phyloP scores from a whole-genome alignment of 495 filamentous ascomycete genomes.

The Xylaria curta region DNA sequence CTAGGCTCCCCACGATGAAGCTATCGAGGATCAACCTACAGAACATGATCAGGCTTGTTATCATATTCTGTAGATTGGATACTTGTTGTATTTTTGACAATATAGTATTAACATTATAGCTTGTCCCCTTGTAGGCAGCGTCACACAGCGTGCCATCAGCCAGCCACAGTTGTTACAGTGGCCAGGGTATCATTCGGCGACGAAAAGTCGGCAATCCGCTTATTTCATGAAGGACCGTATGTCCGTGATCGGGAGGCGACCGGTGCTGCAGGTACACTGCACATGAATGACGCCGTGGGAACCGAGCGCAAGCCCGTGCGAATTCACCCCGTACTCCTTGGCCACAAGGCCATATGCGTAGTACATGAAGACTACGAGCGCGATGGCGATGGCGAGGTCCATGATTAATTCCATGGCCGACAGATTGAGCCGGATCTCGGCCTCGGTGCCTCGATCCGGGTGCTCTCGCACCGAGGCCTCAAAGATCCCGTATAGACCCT shows the following conservation, averaged over 20 bases:
- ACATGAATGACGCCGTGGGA: background rate
- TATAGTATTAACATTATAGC: background rate
- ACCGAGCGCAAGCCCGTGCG: background rate
- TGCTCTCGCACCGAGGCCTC: background rate
- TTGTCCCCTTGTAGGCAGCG: background rate
- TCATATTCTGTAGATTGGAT: background rate
- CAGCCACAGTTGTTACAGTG: background rate
- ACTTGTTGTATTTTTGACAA: background rate
- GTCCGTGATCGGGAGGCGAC: background rate
- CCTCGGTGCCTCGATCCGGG: background rate
- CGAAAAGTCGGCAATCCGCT: background rate
- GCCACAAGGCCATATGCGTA: background rate
- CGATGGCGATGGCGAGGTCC: background rate
- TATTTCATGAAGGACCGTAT: background rate
- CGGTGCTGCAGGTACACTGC: background rate
- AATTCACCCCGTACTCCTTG: background rate
- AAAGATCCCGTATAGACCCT: background rate
- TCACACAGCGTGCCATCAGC: background rate
- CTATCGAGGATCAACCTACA: too few relatives aligned
- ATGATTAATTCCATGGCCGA: background rate
- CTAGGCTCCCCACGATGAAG: background rate
- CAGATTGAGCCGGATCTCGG: background rate
- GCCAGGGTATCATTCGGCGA: background rate
- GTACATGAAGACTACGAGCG: background rate
- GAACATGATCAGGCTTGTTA: too few relatives aligned